Percentiles rank a stretch among this genome's conserved stretches.
Conservation (phyloP, 176 grass and related monocot species). For the Thalia dealbata region DNA sequence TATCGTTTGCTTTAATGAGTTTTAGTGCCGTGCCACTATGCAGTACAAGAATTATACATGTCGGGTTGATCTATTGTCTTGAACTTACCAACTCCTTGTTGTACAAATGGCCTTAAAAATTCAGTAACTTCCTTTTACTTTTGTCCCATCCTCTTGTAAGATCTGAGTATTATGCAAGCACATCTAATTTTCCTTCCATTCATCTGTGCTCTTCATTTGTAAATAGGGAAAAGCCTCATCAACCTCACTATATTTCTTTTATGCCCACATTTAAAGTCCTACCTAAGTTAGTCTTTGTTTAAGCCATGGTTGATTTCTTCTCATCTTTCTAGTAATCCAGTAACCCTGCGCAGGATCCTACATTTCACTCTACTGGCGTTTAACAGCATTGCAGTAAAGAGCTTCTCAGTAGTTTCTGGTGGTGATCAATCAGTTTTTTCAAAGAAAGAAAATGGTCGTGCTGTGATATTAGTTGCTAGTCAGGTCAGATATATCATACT, state of each 20-base stretch:
- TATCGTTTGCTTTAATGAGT: not conserved
- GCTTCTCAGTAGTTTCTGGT: conserved; percentile 41
- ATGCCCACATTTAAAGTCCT: not conserved
- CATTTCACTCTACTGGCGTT: conserved; percentile 52
- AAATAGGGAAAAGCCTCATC: not conserved
- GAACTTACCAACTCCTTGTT: not conserved
- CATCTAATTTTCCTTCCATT: not conserved
- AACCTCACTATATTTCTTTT: not conserved
- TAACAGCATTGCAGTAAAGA: conserved; percentile 36
- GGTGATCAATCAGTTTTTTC: conserved; percentile 40
- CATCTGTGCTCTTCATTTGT: not conserved
- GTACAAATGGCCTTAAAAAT: no score
- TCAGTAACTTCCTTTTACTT: no score
- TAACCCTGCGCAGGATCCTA: conserved; percentile 51
- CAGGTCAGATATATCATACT: conserved; percentile 50
- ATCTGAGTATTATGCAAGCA: not conserved
- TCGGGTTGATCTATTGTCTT: not conserved
- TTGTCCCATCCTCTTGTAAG: not conserved
- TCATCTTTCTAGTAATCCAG: conserved; percentile 9
- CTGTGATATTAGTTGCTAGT: conserved; percentile 76
- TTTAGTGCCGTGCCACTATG: not conserved
- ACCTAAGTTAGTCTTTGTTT: not conserved
- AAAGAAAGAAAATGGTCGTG: conserved; percentile 73
- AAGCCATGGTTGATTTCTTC: not conserved
- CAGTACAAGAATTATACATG: not conserved